Conservation (phyloP, 1,284 basidiomycete genomes). For the Entoloma clypeatum region DNA sequence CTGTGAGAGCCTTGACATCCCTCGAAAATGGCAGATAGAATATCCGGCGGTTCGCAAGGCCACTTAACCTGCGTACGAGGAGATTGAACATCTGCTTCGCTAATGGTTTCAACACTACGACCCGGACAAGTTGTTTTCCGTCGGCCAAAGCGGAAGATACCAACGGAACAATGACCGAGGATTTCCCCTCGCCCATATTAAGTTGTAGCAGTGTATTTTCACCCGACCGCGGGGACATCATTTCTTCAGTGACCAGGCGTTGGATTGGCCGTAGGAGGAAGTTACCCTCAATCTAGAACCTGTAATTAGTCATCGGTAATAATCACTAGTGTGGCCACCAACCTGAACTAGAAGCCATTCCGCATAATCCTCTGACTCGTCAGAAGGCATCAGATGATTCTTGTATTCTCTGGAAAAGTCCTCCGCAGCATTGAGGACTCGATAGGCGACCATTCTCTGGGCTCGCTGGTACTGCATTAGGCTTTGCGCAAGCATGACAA, state of each 20-base stretch:
- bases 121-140: constrained; percentile 39
- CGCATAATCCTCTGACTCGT: constrained; percentile 20
- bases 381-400: constrained; percentile 22
- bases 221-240: constrained; percentile 39
- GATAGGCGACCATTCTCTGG: constrained; percentile 26
- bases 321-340: neutral
- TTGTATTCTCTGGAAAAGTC: constrained; percentile 35
- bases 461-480: constrained; percentile 33
- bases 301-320: neutral
- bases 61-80: constrained; percentile 39
- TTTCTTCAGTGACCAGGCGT: constrained; percentile 37
- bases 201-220: constrained; percentile 44
- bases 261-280: constrained; percentile 42
- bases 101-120: constrained; percentile 43
- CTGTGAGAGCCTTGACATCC: constrained; percentile 23
- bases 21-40: constrained; percentile 50
- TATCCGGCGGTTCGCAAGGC: constrained; percentile 43
- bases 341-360: constrained; percentile 52
- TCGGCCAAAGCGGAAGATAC: constrained; percentile 38
- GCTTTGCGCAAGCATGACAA: constrained; percentile 26
- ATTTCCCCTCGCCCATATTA: constrained; percentile 60
- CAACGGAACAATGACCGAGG: constrained; percentile 50
- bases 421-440: constrained; percentile 14
- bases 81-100: constrained; percentile 42
- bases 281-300: constrained; percentile 39